Evolutionary conservation across 306 rosid species (phyloP).

Genomic region (Boehmeria nivea): DNA sequence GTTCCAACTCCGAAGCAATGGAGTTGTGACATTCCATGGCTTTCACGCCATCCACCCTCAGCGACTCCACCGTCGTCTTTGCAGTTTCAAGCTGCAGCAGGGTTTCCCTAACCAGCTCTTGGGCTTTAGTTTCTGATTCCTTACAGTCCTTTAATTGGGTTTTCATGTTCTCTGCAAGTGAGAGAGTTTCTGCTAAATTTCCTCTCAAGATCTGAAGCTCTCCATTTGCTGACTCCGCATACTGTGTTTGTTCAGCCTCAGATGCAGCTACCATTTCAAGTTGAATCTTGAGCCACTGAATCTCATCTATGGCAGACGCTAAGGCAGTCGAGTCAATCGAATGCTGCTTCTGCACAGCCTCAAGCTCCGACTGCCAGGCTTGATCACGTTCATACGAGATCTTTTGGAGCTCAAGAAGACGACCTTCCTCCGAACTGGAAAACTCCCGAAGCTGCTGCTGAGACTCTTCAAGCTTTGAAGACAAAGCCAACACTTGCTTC

Average conservation of each 20-base stretch:
- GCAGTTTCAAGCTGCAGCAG: constrained; percentile 68
- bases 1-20: constrained; percentile 50
- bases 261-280: constrained; percentile 53
- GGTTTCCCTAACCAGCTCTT: constrained; percentile 47
- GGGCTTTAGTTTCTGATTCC: constrained; percentile 66
- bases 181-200: constrained; percentile 56
- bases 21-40: constrained; percentile 46
- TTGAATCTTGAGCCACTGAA: constrained; percentile 58
- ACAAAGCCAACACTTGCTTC: constrained; percentile 44
- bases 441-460: constrained; percentile 54
- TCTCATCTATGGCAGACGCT: constrained; percentile 55
- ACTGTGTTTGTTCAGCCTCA: constrained; percentile 41
- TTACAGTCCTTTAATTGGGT: constrained; percentile 41
- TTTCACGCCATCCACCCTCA: constrained; percentile 48
- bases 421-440: constrained; percentile 47
- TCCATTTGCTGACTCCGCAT: constrained; percentile 36
- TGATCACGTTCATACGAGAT: constrained; percentile 41
- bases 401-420: constrained; percentile 44
- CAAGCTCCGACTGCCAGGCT: constrained; percentile 47
- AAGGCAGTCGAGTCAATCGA: constrained; percentile 49
- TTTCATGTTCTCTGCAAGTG: constrained; percentile 59
- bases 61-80: constrained; percentile 45
- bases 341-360: constrained; percentile 47
- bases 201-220: constrained; percentile 62
- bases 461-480: constrained; percentile 62